phyloP scores from a whole-genome alignment of 2,329 filamentous ascomycete genomes.

The Aspergillus fructus region DNA sequence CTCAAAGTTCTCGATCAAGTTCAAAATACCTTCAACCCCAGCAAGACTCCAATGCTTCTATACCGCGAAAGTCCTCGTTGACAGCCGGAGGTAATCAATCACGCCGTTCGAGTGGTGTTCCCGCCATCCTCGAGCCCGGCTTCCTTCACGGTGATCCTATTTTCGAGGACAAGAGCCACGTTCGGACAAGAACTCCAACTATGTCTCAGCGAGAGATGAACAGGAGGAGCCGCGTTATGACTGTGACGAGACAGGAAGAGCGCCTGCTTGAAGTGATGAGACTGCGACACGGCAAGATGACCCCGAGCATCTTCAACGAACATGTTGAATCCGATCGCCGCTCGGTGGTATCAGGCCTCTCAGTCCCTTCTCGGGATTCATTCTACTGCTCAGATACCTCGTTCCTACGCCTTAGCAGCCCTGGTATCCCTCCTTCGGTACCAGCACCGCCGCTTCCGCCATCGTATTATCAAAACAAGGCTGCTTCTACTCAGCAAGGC shows the following conservation, averaged over 20 bases:
- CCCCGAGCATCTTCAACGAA: constrained; percentile 40
- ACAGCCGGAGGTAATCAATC: constrained; percentile 25
- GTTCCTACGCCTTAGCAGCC: constrained; percentile 42
- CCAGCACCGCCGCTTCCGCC: constrained; percentile 25
- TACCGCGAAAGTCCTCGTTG: constrained; percentile 28
- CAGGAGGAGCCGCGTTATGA: constrained; percentile 49
- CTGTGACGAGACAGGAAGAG: constrained; percentile 55
- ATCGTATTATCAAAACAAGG: constrained; percentile 29
- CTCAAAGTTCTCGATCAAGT: constrained; percentile 24
- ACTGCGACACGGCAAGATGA: constrained; percentile 48
- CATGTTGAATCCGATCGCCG: constrained; percentile 26
- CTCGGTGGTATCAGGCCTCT: constrained; percentile 32
- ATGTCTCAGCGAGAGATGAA: constrained; percentile 30
- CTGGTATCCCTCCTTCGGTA: constrained; percentile 29
- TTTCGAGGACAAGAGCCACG: constrained; percentile 20
- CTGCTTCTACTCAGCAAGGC: constrained; percentile 27
- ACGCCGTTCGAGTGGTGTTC: constrained; percentile 32
- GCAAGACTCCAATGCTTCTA: constrained; percentile 28
- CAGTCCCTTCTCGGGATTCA: constrained; percentile 32
- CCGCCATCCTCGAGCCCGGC: constrained; percentile 35
- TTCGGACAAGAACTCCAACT: constrained; percentile 11
- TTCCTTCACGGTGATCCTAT: constrained; percentile 25
- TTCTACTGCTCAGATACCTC: constrained; percentile 39
- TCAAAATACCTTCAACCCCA: constrained; percentile 18
- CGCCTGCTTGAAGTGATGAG: constrained; percentile 52